Percentiles rank a stretch among this genome's conserved stretches.
phyloP scores from a whole-genome alignment of 768 basidiomycete species.

The Kwoniella europaea region DNA sequence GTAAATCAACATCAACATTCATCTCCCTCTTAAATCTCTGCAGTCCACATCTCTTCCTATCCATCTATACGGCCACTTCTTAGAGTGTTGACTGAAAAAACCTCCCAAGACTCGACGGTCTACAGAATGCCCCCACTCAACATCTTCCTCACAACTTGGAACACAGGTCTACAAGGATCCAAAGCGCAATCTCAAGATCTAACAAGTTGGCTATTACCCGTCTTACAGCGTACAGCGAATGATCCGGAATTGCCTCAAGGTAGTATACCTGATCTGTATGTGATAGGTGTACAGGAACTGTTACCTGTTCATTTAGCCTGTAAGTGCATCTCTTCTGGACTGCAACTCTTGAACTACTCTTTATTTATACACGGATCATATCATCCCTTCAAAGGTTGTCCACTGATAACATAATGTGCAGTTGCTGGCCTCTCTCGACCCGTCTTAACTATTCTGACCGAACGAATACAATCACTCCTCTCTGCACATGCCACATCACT shows the following conservation, averaged over 20 bases:
- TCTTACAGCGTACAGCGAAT: conserved; percentile 63
- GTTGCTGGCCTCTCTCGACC: conserved; percentile 77
- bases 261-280: conserved; percentile 58
- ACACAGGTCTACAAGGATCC: conserved; percentile 82
- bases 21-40: too few relatives aligned
- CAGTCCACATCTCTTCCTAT: not conserved
- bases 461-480: conserved; percentile 65
- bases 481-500: conserved; percentile 50
- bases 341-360: too few relatives aligned
- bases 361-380: too few relatives aligned
- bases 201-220: conserved; percentile 87
- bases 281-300: conserved; percentile 91
- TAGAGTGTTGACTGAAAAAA: conserved; percentile 12
- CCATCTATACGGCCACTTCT: not conserved
- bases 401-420: conserved; percentile 48
- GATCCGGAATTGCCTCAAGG: conserved; percentile 75
- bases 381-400: too few relatives aligned
- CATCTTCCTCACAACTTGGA: conserved; percentile 67
- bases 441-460: conserved; percentile 72
- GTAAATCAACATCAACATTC: not conserved
- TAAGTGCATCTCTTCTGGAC: conserved; percentile 60
- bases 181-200: conserved; percentile 67
- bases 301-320: conserved; percentile 84
- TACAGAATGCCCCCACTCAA: conserved; percentile 34
- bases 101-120: conserved; percentile 54